Evolutionary conservation across 805 yeast genomes (phyloP).

Genomic region (Saturnispora hagleri): DNA sequence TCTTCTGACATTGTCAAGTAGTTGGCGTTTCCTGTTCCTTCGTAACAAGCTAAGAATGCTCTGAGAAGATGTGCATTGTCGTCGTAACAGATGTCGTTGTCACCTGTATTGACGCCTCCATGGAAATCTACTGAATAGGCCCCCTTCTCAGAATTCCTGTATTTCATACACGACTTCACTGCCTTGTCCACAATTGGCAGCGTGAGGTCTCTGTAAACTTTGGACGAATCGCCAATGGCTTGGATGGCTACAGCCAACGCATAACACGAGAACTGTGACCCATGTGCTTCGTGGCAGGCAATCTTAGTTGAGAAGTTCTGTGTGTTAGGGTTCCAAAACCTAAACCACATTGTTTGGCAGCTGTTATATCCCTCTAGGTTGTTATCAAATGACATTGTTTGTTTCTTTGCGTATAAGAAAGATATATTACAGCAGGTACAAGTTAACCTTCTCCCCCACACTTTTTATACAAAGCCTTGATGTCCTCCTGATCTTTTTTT

Average conservation of each 20-base stretch:
- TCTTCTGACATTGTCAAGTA: constrained; percentile 50
- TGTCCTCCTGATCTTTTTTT: neutral
- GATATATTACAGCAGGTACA: no score
- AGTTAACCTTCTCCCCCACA: neutral
- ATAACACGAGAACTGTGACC: constrained; percentile 57
- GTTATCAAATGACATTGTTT: constrained; percentile 18
- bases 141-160: constrained; percentile 39
- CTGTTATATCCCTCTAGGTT: constrained; percentile 32
- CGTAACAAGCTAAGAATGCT: constrained; percentile 56
- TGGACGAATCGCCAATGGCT: constrained; percentile 58
- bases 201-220: constrained; percentile 42
- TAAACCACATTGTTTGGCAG: constrained; percentile 34
- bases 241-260: constrained; percentile 58
- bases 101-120: constrained; percentile 29
- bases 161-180: constrained; percentile 39
- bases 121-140: constrained; percentile 47
- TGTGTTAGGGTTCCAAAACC: constrained; percentile 31
- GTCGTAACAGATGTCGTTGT: constrained; percentile 61
- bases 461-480: neutral
- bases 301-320: constrained; percentile 33
- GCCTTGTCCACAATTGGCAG: constrained; percentile 46
- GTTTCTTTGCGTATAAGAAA: neutral
- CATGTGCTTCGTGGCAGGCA: constrained; percentile 35
- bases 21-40: constrained; percentile 48
- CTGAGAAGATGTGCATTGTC: constrained; percentile 70